Evolutionary conservation across 73 alveolate genomes (phyloP), one percentile per base, ranked within the genome.

Genomic region (Paramecium octaurelia): DNA sequence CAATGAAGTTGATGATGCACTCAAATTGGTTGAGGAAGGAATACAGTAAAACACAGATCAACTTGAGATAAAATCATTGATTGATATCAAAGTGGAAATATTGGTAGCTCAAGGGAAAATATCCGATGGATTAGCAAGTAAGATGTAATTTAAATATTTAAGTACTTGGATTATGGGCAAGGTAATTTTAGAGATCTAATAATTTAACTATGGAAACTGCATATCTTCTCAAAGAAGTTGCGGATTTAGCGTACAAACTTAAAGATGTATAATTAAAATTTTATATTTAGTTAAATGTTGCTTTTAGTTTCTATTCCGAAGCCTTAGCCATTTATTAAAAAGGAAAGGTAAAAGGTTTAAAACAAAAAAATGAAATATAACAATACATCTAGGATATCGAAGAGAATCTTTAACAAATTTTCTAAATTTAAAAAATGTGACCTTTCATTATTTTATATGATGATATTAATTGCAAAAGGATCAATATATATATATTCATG

Each of bases 141-240:
- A 18, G 6, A 20, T 18, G 12, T 54, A 16, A 54, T 0, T 54
- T 20, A 54, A 1, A 18, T 40, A 7, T 54, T 54, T 54, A 54
- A 31, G 54, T 68, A 68, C 42, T 68, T 34, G 85, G 83, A 60
- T 60, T 60, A 60, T 60, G 83, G 83, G 83, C 83, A 18, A 60
- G 83, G 21, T 27, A 60, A 60, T 68, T 68, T 68, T 20, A 68
- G 27, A 68, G 85, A 24, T 20, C 85, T 23, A 68, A 68, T 68
- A 68, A 68, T 68, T 68, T 68, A 23, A 31, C 85, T 14, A 31
- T 68, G 48, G 85, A 68, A 24, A 68, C 85, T 68, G 85, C 54
- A 0, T 34, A 16, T 35, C 48, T 68, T 7, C 85, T 68, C 4
- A 68, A 68, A 68, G 54, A 68, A 35, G 85, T 68, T 1, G 85